Percentiles rank a stretch among this genome's conserved stretches.
These are phyloP conservation scores for Monosporascus sp. DNA, from an alignment of 2,329 filamentous ascomycete genomes.

Conservation along the genomic window DNA sequence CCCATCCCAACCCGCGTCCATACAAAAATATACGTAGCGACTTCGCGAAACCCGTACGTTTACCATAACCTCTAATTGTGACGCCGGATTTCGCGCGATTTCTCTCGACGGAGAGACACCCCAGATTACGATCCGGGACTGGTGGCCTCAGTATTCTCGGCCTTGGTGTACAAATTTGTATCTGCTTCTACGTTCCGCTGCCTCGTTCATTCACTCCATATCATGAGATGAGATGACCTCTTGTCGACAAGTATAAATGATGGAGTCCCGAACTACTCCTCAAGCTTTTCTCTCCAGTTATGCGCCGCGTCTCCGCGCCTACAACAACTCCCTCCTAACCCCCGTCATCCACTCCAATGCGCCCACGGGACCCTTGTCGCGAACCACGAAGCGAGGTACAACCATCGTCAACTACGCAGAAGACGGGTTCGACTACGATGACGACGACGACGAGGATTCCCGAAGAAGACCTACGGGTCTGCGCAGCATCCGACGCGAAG, in stretches of 20 bases:
- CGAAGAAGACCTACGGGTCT: slow-evolving; percentile 77
- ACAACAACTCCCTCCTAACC: slow-evolving; percentile 86
- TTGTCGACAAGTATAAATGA: slow-evolving; percentile 19
- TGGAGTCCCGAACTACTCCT: slow-evolving; percentile 51
- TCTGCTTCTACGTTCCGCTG: too few relatives aligned
- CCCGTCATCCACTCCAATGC: slow-evolving; percentile 70
- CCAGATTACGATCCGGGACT: not conserved
- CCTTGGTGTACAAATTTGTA: too few relatives aligned
- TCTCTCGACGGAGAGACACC: too few relatives aligned
- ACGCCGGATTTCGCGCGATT: too few relatives aligned
- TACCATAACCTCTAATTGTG: too few relatives aligned
- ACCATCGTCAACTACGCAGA: slow-evolving; percentile 97
- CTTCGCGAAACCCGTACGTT: too few relatives aligned
- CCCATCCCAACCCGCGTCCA: too few relatives aligned
- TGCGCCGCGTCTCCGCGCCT: slow-evolving; percentile 81
- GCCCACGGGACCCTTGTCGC: slow-evolving; percentile 59
- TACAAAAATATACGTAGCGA: too few relatives aligned
- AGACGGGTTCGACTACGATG: slow-evolving; percentile 80
- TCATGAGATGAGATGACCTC: slow-evolving; percentile 12
- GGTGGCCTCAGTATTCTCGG: not conserved
- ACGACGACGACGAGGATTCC: slow-evolving; percentile 67
- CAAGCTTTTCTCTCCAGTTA: slow-evolving; percentile 90
- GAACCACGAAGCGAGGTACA: slow-evolving; percentile 95
- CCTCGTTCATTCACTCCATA: not conserved
- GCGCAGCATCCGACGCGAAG: slow-evolving; percentile 75